Evolutionary conservation across 352 stramenopile species (phyloP).

Genomic region (Bremia lactucae): DNA sequence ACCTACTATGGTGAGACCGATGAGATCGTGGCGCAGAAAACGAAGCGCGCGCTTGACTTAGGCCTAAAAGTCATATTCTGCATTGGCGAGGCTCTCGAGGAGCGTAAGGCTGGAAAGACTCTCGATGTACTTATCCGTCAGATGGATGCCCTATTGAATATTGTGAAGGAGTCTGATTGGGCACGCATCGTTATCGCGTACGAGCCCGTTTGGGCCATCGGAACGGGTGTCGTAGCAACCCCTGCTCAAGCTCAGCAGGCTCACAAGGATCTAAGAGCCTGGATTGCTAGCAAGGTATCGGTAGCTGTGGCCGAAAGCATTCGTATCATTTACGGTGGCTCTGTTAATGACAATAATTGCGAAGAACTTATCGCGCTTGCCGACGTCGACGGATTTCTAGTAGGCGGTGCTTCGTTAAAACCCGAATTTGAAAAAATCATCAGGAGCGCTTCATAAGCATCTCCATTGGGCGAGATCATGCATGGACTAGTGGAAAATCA

Average conservation of each 20-base stretch:
- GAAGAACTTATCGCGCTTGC: conserved; percentile 68
- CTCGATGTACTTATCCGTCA: conserved; percentile 88
- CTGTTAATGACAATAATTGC: conserved; percentile 82
- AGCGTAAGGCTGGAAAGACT: conserved; percentile 78
- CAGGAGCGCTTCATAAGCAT: conserved; percentile 28
- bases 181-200: conserved; percentile 87
- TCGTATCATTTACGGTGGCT: conserved; percentile 84
- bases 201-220: conserved; percentile 93
- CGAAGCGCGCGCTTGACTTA: conserved; percentile 66
- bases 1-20: conserved; percentile 82
- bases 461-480: too few relatives aligned
- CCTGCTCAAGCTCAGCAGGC: conserved; percentile 88
- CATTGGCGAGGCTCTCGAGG: conserved; percentile 88
- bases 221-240: conserved; percentile 88
- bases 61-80: conserved; percentile 90
- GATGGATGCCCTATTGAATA: conserved; percentile 81
- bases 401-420: conserved; percentile 84
- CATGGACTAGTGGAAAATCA: too few relatives aligned
- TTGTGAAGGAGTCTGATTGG: conserved; percentile 68
- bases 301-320: conserved; percentile 39
- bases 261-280: conserved; percentile 71
- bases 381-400: conserved; percentile 82
- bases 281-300: conserved; percentile 45
- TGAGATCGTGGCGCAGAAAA: conserved; percentile 86
- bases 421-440: conserved; percentile 84